phyloP scores from a whole-genome alignment of 306 rosid species.

The Corylus americana region DNA sequence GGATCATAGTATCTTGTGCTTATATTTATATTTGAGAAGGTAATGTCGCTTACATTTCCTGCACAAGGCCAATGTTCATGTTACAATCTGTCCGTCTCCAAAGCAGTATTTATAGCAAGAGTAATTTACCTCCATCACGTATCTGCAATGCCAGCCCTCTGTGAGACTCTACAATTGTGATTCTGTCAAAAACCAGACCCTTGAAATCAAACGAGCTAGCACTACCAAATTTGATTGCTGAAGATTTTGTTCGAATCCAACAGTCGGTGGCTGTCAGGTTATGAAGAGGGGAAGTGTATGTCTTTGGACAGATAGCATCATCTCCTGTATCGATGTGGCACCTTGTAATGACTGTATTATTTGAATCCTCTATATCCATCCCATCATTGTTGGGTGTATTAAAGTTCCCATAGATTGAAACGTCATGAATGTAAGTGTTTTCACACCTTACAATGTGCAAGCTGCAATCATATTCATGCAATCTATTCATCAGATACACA shows the following conservation, averaged over 20 bases:
- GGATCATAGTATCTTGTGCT: conserved; percentile 90
- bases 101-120: neutral
- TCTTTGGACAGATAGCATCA: conserved; percentile 92
- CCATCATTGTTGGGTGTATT: conserved; percentile 92
- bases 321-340: conserved; percentile 91
- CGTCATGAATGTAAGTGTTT: conserved; percentile 51
- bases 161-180: conserved; percentile 85
- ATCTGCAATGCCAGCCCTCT: conserved; percentile 89
- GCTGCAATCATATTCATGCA: conserved; percentile 48
- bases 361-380: conserved; percentile 92
- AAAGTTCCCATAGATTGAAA: conserved; percentile 78
- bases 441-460: conserved; percentile 76
- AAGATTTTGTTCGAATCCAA: conserved; percentile 91
- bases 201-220: conserved; percentile 81
- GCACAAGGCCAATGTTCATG: conserved; percentile 25
- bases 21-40: conserved; percentile 88
- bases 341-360: conserved; percentile 67
- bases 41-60: conserved; percentile 84
- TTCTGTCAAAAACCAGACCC: conserved; percentile 69
- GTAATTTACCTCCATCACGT: conserved; percentile 81
- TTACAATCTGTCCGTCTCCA: too few relatives aligned
- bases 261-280: conserved; percentile 66
- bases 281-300: conserved; percentile 65
- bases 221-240: conserved; percentile 90
- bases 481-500: neutral